These are phyloP conservation scores for Podaxis rugospora DNA, from an alignment of 768 basidiomycete genomes.

Conservation along the genomic window DNA sequence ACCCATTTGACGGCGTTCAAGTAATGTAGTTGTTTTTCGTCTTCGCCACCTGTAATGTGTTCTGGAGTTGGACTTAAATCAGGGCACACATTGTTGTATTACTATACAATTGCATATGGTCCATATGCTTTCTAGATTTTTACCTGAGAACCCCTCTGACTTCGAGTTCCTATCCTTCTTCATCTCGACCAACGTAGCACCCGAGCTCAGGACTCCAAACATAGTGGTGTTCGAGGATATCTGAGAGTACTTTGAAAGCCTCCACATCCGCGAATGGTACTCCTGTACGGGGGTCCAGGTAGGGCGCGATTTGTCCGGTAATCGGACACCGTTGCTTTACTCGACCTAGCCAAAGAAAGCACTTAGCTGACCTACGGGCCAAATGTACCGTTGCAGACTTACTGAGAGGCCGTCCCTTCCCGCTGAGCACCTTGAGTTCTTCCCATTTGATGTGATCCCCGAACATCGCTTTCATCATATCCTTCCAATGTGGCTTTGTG, in stretches of 20 bases:
- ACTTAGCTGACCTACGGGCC: background rate
- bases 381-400: slow-evolving; percentile 15
- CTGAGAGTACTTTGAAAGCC: slow-evolving; percentile 63
- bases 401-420: slow-evolving; percentile 66
- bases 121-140: slow-evolving; percentile 1
- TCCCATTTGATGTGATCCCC: slow-evolving; percentile 85
- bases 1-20: slow-evolving; percentile 5
- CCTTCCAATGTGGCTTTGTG: slow-evolving; percentile 56
- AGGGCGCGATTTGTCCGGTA: slow-evolving; percentile 73
- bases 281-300: slow-evolving; percentile 75
- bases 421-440: slow-evolving; percentile 57
- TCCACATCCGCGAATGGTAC: slow-evolving; percentile 72
- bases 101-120: slow-evolving; percentile 4
- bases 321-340: slow-evolving; percentile 66
- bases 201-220: slow-evolving; percentile 53
- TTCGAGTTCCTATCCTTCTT: background rate
- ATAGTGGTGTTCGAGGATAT: slow-evolving; percentile 62
- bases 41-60: slow-evolving; percentile 1
- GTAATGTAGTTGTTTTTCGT: slow-evolving; percentile 1
- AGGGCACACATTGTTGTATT: slow-evolving; percentile 3
- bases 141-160: background rate
- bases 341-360: slow-evolving; percentile 42
- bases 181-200: slow-evolving; percentile 36
- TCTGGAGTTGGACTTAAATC: background rate
- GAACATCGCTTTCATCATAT: slow-evolving; percentile 81